Evolutionary conservation across 169 alveolate genomes (phyloP), one percentile per base, ranked within the genome.

Genomic region (Plasmodium chabaudi): DNA sequence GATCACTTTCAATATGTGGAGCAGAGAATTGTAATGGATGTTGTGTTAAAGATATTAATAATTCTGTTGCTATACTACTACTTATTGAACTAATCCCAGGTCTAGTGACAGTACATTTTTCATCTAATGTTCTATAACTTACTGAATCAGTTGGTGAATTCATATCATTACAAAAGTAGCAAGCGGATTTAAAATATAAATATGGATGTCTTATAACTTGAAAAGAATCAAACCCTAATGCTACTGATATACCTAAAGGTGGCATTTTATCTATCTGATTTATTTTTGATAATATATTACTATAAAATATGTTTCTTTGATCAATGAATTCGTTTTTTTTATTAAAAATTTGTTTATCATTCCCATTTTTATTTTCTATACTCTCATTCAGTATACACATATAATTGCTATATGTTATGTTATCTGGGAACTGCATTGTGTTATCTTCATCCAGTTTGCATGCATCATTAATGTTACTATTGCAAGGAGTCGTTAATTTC

Each of bases 151-250:
- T 27, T 0, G 94, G 94, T 3, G 93, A 64, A 55, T 87, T 88
- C 63, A 92, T 75, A 59, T 94, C 96, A 61, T 93, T 88, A 71
- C 96, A 94, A 55, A 89, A 94, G 64, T 92, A 94, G 19, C 96
- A 94, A 4, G 92, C 93, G 42, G 92, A 93, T 39, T 75, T 55
- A 64, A 94, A 94, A 56, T 63, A 74, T 53, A 93, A 89, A 59
- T 75, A 94, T 7, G 94, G 77, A 65, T 94, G 96, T 60, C 96
- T 73, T 44, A 92, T 56, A 51, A 94, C 84, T 87, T 87, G 84
- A 49, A 56, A 91, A 1, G 93, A 77, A 59, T 94, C 96, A 51
- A 92, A 94, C 1, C 94, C 89, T 9, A 94, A 13, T 34, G 94
- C 95, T 23, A 92, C 74, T 10, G 94, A 87, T 7, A 94, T 89